Evolutionary conservation across 1,284 basidiomycete genomes (phyloP).

Genomic region (Gymnopus androsaceus): DNA sequence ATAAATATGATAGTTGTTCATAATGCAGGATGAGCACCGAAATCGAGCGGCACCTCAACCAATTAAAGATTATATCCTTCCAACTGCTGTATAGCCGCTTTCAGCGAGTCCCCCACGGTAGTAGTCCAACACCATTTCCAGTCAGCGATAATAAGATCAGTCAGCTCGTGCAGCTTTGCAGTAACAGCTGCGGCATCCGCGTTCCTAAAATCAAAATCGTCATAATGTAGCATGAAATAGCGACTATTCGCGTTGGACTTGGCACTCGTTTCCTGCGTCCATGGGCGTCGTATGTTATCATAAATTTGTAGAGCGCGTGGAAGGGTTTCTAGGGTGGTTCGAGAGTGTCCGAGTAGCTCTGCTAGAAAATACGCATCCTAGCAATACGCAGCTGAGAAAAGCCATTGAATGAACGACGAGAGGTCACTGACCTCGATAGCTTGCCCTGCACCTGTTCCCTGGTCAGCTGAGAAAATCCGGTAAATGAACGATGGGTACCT

Average conservation of each 20-base stretch:
- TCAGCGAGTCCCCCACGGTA: constrained; percentile 33
- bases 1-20: too few species aligned
- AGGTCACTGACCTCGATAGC: constrained; percentile 52
- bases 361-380: constrained; percentile 44
- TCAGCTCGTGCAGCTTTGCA: constrained; percentile 29
- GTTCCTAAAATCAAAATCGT: constrained; percentile 27
- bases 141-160: constrained; percentile 26
- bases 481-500: too few species aligned
- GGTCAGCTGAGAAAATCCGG: too few species aligned
- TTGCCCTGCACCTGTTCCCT: constrained; percentile 58
- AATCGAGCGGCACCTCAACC: too few species aligned
- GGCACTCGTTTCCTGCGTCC: constrained; percentile 33
- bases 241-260: constrained; percentile 32
- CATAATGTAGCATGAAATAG: constrained; percentile 35
- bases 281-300: constrained; percentile 45
- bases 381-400: too few species aligned
- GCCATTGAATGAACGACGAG: too few species aligned
- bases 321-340: constrained; percentile 36
- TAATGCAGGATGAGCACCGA: too few species aligned
- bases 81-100: constrained; percentile 20
- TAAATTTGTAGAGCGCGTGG: constrained; percentile 40
- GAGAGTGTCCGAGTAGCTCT: constrained; percentile 43
- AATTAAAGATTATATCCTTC: too few species aligned
- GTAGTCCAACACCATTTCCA: constrained; percentile 46
- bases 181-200: constrained; percentile 15